phyloP scores from a whole-genome alignment of 1,139 yeast genomes.

The Protomyces inundatus region DNA sequence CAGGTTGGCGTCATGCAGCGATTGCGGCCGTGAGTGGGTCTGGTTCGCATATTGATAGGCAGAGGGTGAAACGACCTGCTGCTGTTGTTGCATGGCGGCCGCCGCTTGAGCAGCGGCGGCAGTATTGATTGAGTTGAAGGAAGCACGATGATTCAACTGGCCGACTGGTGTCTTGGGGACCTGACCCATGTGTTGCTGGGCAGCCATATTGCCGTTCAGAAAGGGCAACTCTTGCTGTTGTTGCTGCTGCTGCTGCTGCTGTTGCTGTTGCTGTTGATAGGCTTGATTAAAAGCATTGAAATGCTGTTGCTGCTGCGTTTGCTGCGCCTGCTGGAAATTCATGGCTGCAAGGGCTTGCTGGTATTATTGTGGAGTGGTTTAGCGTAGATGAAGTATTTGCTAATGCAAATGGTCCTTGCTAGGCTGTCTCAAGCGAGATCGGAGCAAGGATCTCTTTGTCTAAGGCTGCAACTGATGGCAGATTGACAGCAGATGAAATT shows the following conservation, averaged over 20 bases:
- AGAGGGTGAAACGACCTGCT: conserved; percentile 1
- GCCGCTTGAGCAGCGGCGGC: conserved; percentile 1
- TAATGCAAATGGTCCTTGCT: neutral
- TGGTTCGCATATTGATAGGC: conserved; percentile 5
- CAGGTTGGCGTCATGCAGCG: conserved; percentile 5
- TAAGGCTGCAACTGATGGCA: too few relatives aligned
- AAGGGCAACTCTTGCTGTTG: conserved; percentile 11
- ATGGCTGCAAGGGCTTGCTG: neutral
- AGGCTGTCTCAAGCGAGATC: neutral
- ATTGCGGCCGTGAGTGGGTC: conserved; percentile 23
- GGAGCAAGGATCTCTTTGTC: neutral
- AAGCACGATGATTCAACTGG: conserved; percentile 10
- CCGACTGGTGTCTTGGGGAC: neutral
- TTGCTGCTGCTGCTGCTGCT: conserved; percentile 13
- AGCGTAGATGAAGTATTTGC: too few relatives aligned
- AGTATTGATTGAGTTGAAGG: conserved; percentile 6
- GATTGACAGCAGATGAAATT: too few relatives aligned
- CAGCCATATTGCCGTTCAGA: conserved; percentile 1
- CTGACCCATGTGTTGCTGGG: neutral
- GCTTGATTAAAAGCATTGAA: conserved; percentile 7
- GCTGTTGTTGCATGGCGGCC: conserved; percentile 1
- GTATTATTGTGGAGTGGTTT: too few relatives aligned
- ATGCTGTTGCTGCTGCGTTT: conserved; percentile 12
- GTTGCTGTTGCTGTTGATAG: conserved; percentile 2
- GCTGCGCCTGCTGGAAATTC: neutral